Percentiles rank a stretch among this genome's conserved stretches.
phyloP scores from a whole-genome alignment of 345 rosid species.

The Heritiera littoralis region DNA sequence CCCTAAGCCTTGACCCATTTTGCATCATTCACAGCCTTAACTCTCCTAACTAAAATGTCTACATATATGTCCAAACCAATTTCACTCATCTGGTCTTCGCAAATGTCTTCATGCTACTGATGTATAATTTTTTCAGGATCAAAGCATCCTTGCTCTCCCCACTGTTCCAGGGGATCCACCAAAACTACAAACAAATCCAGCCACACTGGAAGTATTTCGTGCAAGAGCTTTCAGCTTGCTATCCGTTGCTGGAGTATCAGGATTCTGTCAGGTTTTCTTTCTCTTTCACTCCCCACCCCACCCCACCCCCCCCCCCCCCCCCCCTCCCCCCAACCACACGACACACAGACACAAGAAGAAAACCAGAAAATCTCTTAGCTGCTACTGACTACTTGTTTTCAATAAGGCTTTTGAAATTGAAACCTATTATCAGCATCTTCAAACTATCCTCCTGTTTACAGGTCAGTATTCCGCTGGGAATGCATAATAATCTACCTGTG shows the following conservation, averaged over 20 bases:
- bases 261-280: constrained; percentile 75
- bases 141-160: constrained; percentile 69
- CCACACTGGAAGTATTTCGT: constrained; percentile 48
- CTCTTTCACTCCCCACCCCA: background rate
- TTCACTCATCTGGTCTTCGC: too few relatives aligned
- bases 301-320: too few relatives aligned
- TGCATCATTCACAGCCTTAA: too few relatives aligned
- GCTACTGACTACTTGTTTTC: too few relatives aligned
- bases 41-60: too few relatives aligned
- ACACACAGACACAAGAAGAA: too few relatives aligned
- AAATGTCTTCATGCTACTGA: background rate
- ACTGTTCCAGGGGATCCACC: constrained; percentile 87
- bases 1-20: too few relatives aligned
- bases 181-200: constrained; percentile 55
- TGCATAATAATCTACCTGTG: constrained; percentile 48
- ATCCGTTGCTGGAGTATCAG: constrained; percentile 78
- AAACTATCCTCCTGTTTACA: constrained; percentile 25
- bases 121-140: constrained; percentile 41
- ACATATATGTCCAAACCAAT: too few relatives aligned
- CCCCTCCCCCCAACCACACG: too few relatives aligned
- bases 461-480: constrained; percentile 38
- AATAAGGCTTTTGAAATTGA: too few relatives aligned
- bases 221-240: constrained; percentile 71
- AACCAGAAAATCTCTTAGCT: too few relatives aligned
- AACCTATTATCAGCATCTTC: background rate